phyloP scores from a whole-genome alignment of 2,329 filamentous ascomycete species.

The Microdochium nivale region DNA sequence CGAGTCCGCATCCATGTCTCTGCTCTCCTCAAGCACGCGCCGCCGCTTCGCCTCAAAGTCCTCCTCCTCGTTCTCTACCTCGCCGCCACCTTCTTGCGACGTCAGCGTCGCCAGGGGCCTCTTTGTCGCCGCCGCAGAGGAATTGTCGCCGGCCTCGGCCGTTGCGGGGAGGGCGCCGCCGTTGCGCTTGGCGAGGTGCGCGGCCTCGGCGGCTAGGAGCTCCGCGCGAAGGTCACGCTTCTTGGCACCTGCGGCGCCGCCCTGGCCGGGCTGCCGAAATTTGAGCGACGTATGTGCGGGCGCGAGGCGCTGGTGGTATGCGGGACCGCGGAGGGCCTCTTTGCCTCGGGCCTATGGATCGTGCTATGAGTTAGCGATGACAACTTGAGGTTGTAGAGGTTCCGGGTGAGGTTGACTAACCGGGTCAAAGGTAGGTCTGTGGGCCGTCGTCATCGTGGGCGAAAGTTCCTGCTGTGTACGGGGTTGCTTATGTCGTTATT shows the following conservation, averaged over 20 bases:
- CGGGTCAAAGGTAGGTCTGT: conserved; percentile 93
- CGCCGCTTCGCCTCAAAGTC: conserved; percentile 75
- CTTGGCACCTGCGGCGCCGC: conserved; percentile 63
- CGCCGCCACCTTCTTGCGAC: conserved; percentile 23
- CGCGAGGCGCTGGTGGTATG: conserved; percentile 92
- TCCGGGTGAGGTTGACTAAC: conserved; percentile 34
- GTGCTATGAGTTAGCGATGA: conserved; percentile 13
- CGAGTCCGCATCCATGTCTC: conserved; percentile 76
- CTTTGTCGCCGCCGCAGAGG: conserved; percentile 42
- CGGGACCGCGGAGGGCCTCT: conserved; percentile 85
- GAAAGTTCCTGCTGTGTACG: background rate
- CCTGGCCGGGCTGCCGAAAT: conserved; percentile 82
- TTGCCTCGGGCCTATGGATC: conserved; percentile 70
- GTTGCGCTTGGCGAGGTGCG: conserved; percentile 78
- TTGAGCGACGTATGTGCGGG: conserved; percentile 93
- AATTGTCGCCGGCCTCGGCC: conserved; percentile 32
- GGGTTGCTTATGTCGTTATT: background rate
- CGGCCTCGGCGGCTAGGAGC: conserved; percentile 79
- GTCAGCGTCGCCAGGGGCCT: conserved; percentile 50
- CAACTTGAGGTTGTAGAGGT: background rate
- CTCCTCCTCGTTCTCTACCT: conserved; percentile 35
- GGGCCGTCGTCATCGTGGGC: conserved; percentile 56
- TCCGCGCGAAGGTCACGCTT: conserved; percentile 81
- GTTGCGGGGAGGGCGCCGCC: conserved; percentile 43
- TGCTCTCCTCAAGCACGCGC: conserved; percentile 78